Conservation (phyloP, 805 yeast genomes). For the Candida andamanensis region DNA sequence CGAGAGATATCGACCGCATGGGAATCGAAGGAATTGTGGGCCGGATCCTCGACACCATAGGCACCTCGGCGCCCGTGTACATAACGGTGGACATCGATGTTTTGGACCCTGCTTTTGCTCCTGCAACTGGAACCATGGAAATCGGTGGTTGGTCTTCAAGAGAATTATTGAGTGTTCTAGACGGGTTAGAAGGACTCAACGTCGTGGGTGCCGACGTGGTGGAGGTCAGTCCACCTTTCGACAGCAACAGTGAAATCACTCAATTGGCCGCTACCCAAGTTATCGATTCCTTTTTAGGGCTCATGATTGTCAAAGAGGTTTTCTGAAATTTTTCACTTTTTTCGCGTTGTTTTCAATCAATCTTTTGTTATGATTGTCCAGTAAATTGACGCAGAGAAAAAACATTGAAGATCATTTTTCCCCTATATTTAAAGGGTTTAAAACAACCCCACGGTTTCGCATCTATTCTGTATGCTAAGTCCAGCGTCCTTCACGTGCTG, state of each 20-base stretch:
- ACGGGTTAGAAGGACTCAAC: constrained; percentile 24
- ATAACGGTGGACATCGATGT: constrained; percentile 25
- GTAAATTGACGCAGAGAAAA: too few relatives aligned
- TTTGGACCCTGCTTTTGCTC: constrained; percentile 23
- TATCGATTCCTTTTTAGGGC: constrained; percentile 18
- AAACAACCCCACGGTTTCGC: too few relatives aligned
- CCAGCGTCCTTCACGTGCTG: too few relatives aligned
- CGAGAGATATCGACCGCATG: constrained; percentile 42
- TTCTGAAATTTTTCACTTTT: too few relatives aligned
- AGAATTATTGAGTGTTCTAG: constrained; percentile 21
- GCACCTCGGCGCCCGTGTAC: constrained; percentile 26
- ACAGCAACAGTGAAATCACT: constrained; percentile 22
- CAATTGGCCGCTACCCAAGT: constrained; percentile 23
- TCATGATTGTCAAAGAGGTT: constrained; percentile 18
- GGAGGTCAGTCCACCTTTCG: constrained; percentile 26
- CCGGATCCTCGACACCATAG: constrained; percentile 29
- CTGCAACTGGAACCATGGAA: constrained; percentile 27
- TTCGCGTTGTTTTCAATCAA: too few relatives aligned
- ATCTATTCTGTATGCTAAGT: too few relatives aligned
- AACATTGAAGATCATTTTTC: too few relatives aligned
- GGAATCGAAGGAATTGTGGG: constrained; percentile 35
- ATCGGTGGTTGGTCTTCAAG: constrained; percentile 23
- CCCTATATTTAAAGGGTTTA: too few relatives aligned
- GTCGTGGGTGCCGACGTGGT: constrained; percentile 25
- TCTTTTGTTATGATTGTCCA: too few relatives aligned